Base-by-base conservation (phyloP, 2,329 filamentous ascomycete species). In the Cladosporium sp. region DNA sequence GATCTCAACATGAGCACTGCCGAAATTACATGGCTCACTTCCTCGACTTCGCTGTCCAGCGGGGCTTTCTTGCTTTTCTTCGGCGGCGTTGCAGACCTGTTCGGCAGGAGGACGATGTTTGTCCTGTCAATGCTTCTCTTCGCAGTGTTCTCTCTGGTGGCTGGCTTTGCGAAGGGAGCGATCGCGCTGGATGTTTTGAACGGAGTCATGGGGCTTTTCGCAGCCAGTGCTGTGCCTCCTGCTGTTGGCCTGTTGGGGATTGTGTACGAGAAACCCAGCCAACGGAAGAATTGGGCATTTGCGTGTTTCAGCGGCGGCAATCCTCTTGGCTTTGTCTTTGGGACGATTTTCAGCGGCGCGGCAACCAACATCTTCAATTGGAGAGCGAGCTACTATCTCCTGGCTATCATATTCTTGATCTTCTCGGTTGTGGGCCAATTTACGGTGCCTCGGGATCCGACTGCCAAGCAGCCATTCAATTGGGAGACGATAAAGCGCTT, bases 31-130 rank as follows among this genome's bases (percentile, higher is more conserved):
- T 91, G 88, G 88, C 87, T 90, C 67, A 83, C 82, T 56, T 87
- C 87, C 8, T 83, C 87, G n/a, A 81, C 85, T 46, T 85, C 85
- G 78, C 80, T 91, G 18, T 85, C 85, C 1, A 85, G 85, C 40
- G 88, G 88, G 7, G 83, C 88, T 0, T 86, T 91, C 70, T 82
- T 91, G 68, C 81, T 91, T 10, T 85, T 88, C 70, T 88, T 91
- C 66, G 88, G 88, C 46, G 86, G 85, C 69, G 77, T 89, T 7
- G 87, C 88, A 1, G 88, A 91, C 72, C 79, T 89, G 53, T 86
- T 90, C 57, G 88, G 72, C 69, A 61, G 88, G 37, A 87, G 86
- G 69, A 69, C 77, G 0, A 81, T 90, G 73, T 87, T 90, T 71
- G 81, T 89, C 21, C 75, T 77, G 11, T 88, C 86, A 55, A 83